Evolutionary conservation across 805 yeast species (phyloP), one percentile per base, ranked within the genome.

Genomic region (Candida orba): DNA sequence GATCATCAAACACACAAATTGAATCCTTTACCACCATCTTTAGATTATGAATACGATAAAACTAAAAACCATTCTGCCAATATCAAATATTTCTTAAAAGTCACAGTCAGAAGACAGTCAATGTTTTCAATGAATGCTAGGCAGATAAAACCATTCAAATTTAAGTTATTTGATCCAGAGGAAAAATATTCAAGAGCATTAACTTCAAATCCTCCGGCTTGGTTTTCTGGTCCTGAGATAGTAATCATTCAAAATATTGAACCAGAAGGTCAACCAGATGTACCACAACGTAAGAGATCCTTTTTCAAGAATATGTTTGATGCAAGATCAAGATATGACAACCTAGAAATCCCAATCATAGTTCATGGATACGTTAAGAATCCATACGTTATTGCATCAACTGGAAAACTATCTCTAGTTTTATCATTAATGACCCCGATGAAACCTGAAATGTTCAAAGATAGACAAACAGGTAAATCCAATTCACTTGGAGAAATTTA

Each of bases 101-200:
- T 70, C 9, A 79, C 85, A 1, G 79, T 79, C 35, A 75, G 73
- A 45, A 56, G 80, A 37, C 60, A 79, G 2, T 68, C 78, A 3
- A 53, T 77, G 29, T 62, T 76, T 44, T 71, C 71, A 43, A 40
- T 67, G 24, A 79, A 77, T 46, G 52, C 71, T 29, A 62, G 84
- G 33, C 57, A 69, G 10, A 56, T 55, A 39, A 69, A 69, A 37
- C 81, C 80, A 5, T 75, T 82, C 12, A 29, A 29, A 1, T 39
- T 47, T 24, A 20, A 49, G 60, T 65, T 3, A 76, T 81, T 48
- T 57, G 50, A 47, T 24, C 40, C 40, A 3, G 45, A 36, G 17
- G 38, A 39, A 8, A 37, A 39, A 34, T 9, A 18, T 17, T 24
- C 32, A 12, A 32, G 29, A 27, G 29, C 29, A 10, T 27, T 27